Evolutionary conservation across 352 stramenopile species (phyloP).

Genomic region (Phytopythium aichiense): DNA sequence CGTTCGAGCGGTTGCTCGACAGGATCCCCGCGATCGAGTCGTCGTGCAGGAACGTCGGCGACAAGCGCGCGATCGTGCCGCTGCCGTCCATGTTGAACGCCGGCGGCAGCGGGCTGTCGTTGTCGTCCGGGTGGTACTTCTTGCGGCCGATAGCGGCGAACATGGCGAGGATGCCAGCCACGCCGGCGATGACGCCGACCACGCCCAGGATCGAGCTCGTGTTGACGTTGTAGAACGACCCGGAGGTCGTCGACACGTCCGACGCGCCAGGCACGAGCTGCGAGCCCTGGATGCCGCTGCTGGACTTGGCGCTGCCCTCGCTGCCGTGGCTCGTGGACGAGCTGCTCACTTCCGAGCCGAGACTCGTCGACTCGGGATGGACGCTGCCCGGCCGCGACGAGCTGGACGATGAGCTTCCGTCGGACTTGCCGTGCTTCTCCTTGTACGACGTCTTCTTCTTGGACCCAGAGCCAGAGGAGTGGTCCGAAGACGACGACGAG

Average conservation of each 20-base stretch:
- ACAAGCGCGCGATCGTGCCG: conserved; percentile 40
- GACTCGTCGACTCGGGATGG: not conserved
- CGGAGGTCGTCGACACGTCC: conserved; percentile 42
- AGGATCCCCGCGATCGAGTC: conserved; percentile 27
- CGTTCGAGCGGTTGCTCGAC: conserved; percentile 15
- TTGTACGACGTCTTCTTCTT: conserved; percentile 14
- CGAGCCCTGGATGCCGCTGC: conserved; percentile 2
- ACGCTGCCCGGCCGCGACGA: not conserved
- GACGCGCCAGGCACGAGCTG: conserved; percentile 27
- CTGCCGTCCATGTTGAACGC: conserved; percentile 41
- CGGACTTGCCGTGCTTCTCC: conserved; percentile 11
- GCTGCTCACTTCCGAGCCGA: conserved; percentile 2
- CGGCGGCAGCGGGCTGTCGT: conserved; percentile 34
- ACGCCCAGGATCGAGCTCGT: conserved; percentile 67
- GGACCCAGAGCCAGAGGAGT: conserved; percentile 10
- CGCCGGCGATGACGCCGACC: conserved; percentile 61
- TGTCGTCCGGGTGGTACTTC: conserved; percentile 53
- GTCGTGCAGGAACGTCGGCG: conserved; percentile 50
- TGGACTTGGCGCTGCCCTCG: conserved; percentile 2
- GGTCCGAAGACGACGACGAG: conserved; percentile 9
- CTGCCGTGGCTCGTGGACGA: conserved; percentile 9
- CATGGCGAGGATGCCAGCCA: conserved; percentile 45
- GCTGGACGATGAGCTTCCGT: conserved; percentile 5
- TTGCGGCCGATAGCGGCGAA: conserved; percentile 63
- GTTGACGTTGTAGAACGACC: conserved; percentile 49